phyloP scores from a whole-genome alignment of 176 grass and related monocot species.

The Carex pumila region DNA sequence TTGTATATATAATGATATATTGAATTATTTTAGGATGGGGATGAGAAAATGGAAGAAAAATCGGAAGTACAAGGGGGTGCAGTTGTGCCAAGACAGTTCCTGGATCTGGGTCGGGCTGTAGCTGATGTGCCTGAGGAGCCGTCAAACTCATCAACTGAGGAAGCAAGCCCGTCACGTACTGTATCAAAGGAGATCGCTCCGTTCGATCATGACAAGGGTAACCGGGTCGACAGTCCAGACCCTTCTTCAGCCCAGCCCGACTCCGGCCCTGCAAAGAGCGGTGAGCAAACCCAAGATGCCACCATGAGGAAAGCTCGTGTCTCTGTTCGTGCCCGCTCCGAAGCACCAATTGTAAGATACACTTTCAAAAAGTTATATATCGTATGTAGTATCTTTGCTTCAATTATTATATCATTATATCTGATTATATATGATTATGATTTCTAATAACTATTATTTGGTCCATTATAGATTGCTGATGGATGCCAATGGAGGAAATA shows the following conservation, averaged over 20 bases:
- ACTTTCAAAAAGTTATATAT: not conserved
- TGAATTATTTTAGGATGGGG: not conserved
- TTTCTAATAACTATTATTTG: not conserved
- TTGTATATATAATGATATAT: not conserved
- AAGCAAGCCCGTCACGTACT: slow-evolving; percentile 42
- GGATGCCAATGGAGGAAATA: slow-evolving; percentile 99
- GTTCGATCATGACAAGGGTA: not conserved
- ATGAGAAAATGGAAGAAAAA: not conserved
- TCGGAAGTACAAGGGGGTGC: not conserved
- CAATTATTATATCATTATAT: not conserved
- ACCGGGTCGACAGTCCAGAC: slow-evolving; percentile 25
- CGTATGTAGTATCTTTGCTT: not conserved
- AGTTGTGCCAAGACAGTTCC: slow-evolving; percentile 48
- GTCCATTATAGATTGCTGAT: slow-evolving; percentile 57
- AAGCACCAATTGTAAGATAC: slow-evolving; percentile 69
- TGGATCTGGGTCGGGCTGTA: slow-evolving; percentile 25
- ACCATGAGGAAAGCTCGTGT: slow-evolving; percentile 93
- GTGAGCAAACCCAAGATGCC: slow-evolving; percentile 48
- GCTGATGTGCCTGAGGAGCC: slow-evolving; percentile 20
- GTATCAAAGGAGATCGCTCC: slow-evolving; percentile 34
- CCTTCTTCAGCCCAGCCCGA: slow-evolving; percentile 16
- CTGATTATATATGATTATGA: no score
- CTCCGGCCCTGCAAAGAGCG: slow-evolving; percentile 27
- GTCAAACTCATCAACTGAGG: slow-evolving; percentile 78
- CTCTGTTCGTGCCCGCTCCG: slow-evolving; percentile 84